Evolutionary conservation across 2,329 filamentous ascomycete genomes (phyloP), one percentile per base, ranked within the genome.

Genomic region (Dactylonectria estremocensis): DNA sequence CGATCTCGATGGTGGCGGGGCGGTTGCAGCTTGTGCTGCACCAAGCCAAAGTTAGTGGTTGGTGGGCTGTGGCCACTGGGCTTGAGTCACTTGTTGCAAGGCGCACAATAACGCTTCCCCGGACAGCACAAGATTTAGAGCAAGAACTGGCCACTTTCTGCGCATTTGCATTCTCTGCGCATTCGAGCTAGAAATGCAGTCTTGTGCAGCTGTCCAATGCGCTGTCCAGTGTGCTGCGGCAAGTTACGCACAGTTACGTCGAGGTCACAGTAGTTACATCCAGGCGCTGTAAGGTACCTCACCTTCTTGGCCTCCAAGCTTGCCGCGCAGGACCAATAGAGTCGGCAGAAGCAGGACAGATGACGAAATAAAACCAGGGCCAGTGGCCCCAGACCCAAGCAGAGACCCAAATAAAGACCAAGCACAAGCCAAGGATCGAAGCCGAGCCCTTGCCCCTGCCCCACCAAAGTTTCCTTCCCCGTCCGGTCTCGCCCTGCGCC

Each of bases 341-440:
- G 35, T 14, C 35, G 9, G 40, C 55, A 53, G 35, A 24, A 56
- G 53, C 57, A 61, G 24, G 24, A 67, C 43, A 22, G 61, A 71
- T 72, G 69, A 75, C 73, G 73, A 74, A 74, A 73, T 66, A 70
- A 72, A 72, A 60, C 58, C 55, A 69, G 54, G 66, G 64, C 55
- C 62, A 72, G 67, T 74, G 69, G 68, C 64, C 69, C 35, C 50
- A 53, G 37, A 43, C 33, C 52, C 53, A 45, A n/a, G 35, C 31
- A 45, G 48, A n/a, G n/a, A n/a, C n/a, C n/a, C n/a, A n/a, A 28
- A 28, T 7, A 28, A 28, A 5, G 24, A 28, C 24, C 24, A n/a
- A n/a, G n/a, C n/a, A n/a, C n/a, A 53, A 31, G 31, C 60, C 65
- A 73, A 68, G 71, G 71, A 69, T 67, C 43, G 33, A 57, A 58